Percentiles rank a stretch among this genome's conserved stretches.
phyloP scores from a whole-genome alignment of 768 basidiomycete genomes.

The Tulasnella sp. region DNA sequence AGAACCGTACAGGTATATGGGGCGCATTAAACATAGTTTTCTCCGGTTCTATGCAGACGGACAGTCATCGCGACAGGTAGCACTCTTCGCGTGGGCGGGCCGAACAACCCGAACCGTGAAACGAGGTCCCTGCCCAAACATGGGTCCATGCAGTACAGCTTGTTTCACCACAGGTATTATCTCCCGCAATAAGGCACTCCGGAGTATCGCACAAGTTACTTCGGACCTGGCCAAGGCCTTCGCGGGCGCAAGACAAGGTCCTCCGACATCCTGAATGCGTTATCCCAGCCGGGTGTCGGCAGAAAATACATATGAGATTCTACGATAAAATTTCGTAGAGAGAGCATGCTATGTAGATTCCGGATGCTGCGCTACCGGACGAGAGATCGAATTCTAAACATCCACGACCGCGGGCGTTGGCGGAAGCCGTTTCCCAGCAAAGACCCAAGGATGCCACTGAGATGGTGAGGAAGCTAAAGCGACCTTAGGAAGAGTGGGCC shows the following conservation, averaged over 20 bases:
- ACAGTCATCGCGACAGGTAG: background rate
- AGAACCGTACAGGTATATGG: background rate
- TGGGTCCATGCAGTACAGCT: background rate
- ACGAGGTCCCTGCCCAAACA: background rate
- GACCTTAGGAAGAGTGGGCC: background rate
- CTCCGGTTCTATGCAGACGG: background rate
- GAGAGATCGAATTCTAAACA: background rate
- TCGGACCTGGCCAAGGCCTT: background rate
- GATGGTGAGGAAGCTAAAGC: background rate
- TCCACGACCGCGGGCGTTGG: background rate
- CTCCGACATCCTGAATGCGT: background rate
- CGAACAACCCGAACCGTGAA: background rate
- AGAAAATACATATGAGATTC: background rate
- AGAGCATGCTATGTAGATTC: background rate
- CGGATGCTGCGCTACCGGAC: background rate
- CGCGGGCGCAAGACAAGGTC: slow-evolving; percentile 1
- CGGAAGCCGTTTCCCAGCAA: background rate
- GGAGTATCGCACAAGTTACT: background rate
- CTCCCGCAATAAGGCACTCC: background rate
- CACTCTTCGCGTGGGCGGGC: background rate
- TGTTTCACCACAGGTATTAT: background rate
- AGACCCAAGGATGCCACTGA: background rate
- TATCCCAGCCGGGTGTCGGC: background rate
- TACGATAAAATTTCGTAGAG: background rate
- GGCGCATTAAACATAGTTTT: background rate